phyloP scores from a whole-genome alignment of 495 filamentous ascomycete genomes.

The Penicillium waksmanii region DNA sequence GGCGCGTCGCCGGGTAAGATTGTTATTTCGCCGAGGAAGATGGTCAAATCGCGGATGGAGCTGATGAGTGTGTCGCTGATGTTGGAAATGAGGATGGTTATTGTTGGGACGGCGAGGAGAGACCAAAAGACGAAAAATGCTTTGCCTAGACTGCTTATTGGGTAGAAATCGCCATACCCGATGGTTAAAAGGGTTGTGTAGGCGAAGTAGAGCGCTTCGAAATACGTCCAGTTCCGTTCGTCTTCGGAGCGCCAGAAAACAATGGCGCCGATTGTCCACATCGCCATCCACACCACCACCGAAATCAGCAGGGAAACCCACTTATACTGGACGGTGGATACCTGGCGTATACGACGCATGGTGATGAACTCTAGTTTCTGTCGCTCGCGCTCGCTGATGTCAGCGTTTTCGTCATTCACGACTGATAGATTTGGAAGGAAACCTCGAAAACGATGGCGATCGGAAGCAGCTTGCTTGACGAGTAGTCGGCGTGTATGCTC shows the following conservation, averaged over 20 bases:
- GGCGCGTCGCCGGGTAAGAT: constrained; percentile 69
- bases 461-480: constrained; percentile 39
- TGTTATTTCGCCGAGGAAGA: constrained; percentile 72
- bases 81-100: constrained; percentile 83
- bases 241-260: constrained; percentile 66
- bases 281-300: constrained; percentile 60
- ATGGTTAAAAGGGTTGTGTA: constrained; percentile 82
- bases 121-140: constrained; percentile 91
- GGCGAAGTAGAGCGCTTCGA: constrained; percentile 76
- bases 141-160: constrained; percentile 70
- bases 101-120: constrained; percentile 76
- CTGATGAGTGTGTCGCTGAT: constrained; percentile 71
- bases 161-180: constrained; percentile 80
- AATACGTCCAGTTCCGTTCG: constrained; percentile 74
- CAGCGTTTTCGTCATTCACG: neutral
- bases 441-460: constrained; percentile 12
- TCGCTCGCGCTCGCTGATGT: constrained; percentile 55
- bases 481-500: constrained; percentile 67
- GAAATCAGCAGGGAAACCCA: constrained; percentile 73
- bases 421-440: constrained; percentile 22
- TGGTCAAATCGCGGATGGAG: constrained; percentile 66
- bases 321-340: constrained; percentile 58
- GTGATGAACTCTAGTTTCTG: constrained; percentile 73
- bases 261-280: constrained; percentile 81
- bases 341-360: constrained; percentile 74